Evolutionary conservation across 1,284 basidiomycete species (phyloP).

Genomic region (Pseudozyma pruni): DNA sequence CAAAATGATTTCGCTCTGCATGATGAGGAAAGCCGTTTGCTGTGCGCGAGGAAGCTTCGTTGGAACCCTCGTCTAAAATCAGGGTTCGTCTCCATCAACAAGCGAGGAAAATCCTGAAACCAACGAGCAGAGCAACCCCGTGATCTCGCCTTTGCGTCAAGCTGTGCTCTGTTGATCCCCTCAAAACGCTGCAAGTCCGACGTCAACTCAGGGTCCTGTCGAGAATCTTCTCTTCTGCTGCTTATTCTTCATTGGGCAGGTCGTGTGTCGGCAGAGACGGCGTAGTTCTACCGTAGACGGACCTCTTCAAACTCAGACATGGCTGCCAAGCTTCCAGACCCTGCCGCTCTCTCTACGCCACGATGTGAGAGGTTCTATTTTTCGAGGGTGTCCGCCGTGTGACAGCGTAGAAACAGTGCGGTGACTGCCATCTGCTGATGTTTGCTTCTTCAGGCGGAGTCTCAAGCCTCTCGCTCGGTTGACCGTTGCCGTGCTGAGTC

Average conservation of each 20-base stretch:
- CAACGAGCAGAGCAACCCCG: neutral
- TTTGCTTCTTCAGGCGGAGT: neutral
- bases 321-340: no score
- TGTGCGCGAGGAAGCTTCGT: no score
- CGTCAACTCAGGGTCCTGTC: conserved; percentile 25
- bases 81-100: no score
- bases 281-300: no score
- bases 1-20: no score
- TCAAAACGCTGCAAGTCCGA: conserved; percentile 35
- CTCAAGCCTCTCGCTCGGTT: neutral
- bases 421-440: neutral
- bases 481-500: neutral
- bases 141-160: neutral
- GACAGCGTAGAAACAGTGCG: no score
- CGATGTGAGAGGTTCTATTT: no score
- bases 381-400: no score
- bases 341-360: neutral
- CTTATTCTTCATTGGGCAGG: neutral
- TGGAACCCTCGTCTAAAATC: no score
- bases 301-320: neutral
- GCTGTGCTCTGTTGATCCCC: conserved; percentile 1
- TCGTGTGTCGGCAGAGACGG: neutral
- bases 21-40: no score
- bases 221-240: neutral
- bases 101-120: conserved; percentile 6